Evolutionary conservation across 2,329 filamentous ascomycete genomes (phyloP), one percentile per base, ranked within the genome.

Genomic region (Pseudohalonectria lignicola): DNA sequence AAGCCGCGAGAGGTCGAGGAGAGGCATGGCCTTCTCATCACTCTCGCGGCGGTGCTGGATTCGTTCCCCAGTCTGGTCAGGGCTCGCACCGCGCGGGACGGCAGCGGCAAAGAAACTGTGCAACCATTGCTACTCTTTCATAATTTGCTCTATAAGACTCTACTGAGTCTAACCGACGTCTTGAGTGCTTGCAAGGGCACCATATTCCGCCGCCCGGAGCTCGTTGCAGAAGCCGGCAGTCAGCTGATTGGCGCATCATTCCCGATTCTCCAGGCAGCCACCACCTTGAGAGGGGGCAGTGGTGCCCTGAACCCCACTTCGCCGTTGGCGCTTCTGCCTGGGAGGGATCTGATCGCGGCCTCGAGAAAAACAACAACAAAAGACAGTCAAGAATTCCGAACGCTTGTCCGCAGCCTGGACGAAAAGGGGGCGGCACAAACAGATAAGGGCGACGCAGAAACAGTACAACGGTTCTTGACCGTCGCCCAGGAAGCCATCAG

Each of bases 21-120:
- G 49, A 66, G 76, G 2, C 82, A 87, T 49, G 82, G 82, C 0
- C 56, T 85, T 4, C 50, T 84, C 1, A 55, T 82, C 7, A 70
- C 71, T 21, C 58, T 82, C n/a, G 71, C 79, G 2, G 66, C 72
- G 5, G 59, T 82, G 1, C 49, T 79, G 4, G 66, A 77, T 37
- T 53, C 55, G 5, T 48, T 73, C 10, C 63, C 67, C 1, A 49
- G 47, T 4, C 41, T 66, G 16, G 34, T 30, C 15, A 25, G 35
- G 9, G 15, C 30, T 17, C 16, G 16, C 30, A 18, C 15, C 19
- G 18, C 11, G 4, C 16, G 18, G 9, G 31, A 9, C 15, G 19
- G 18, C 10, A 4, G 16, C 10, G 13, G 31, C 4, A 19, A 19
- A 7, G 31, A 34, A 34, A 2, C 31, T 13, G 31, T 19, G 4